These are phyloP conservation scores for Pichia norvegensis DNA, from an alignment of 1,139 yeast species.

Conservation along the genomic window DNA sequence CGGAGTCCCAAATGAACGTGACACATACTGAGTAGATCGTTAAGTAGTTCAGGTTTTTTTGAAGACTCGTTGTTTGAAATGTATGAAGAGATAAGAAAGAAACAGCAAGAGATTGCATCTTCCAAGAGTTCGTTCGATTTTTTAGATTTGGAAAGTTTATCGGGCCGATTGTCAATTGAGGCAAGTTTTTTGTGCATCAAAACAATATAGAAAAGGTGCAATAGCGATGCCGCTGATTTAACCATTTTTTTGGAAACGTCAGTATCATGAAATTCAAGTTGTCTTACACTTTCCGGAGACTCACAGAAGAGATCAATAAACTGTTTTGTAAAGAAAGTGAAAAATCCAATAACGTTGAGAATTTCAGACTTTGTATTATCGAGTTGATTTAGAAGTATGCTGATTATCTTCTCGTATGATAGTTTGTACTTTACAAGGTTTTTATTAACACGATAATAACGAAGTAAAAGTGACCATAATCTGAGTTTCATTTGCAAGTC, in stretches of 20 bases:
- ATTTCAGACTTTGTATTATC: slow-evolving; percentile 14
- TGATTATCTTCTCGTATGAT: slow-evolving; percentile 50
- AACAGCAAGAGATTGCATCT: slow-evolving; percentile 41
- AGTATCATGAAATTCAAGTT: slow-evolving; percentile 1
- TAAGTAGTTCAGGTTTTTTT: slow-evolving; percentile 24
- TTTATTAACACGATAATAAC: slow-evolving; percentile 43
- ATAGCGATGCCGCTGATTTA: slow-evolving; percentile 27
- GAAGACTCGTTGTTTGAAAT: slow-evolving; percentile 18
- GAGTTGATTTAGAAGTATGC: slow-evolving; percentile 35
- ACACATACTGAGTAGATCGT: slow-evolving; percentile 46
- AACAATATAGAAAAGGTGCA: slow-evolving; percentile 37
- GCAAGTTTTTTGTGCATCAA: slow-evolving; percentile 41
- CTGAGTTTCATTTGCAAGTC: slow-evolving; percentile 61
- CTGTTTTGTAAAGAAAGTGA: slow-evolving; percentile 34
- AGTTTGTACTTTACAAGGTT: slow-evolving; percentile 36
- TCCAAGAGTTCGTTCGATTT: slow-evolving; percentile 39
- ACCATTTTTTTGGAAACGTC: slow-evolving; percentile 1
- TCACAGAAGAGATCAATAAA: slow-evolving; percentile 25
- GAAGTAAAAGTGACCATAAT: slow-evolving; percentile 69
- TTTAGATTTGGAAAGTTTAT: slow-evolving; percentile 23
- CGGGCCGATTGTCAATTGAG: slow-evolving; percentile 28
- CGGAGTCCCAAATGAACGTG: slow-evolving; percentile 72
- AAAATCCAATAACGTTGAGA: slow-evolving; percentile 36
- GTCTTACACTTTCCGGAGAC: slow-evolving; percentile 18
- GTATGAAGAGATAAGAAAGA: slow-evolving; percentile 35